phyloP scores from a whole-genome alignment of 139 green algal genomes.

The Chlamydomonas schloesseri region DNA sequence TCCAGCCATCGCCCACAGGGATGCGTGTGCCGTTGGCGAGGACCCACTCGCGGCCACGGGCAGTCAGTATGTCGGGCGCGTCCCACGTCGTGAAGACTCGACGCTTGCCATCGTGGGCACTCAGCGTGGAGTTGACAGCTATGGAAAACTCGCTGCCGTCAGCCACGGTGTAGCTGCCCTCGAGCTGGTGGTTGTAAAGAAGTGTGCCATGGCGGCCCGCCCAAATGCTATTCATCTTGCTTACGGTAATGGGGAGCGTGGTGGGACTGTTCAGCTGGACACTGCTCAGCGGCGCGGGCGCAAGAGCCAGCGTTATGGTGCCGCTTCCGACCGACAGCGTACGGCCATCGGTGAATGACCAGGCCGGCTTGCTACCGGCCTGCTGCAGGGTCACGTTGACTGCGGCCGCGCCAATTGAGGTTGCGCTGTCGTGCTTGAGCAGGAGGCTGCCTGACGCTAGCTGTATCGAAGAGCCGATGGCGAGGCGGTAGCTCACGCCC shows the following conservation, averaged over 20 bases:
- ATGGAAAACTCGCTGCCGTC: not conserved
- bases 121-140: not conserved
- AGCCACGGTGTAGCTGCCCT: not conserved
- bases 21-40: not conserved
- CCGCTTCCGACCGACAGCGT: not conserved
- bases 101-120: not conserved
- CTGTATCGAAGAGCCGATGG: not conserved
- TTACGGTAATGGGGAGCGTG: not conserved
- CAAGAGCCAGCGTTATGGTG: not conserved
- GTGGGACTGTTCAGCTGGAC: not conserved
- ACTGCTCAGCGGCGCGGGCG: not conserved
- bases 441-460: too few species aligned
- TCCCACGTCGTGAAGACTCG: not conserved
- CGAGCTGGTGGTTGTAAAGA: not conserved
- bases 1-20: not conserved
- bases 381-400: too few species aligned
- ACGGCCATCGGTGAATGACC: not conserved
- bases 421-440: too few species aligned
- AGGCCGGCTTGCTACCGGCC: not conserved
- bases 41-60: not conserved
- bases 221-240: not conserved
- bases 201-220: not conserved
- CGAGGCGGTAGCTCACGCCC: not conserved
- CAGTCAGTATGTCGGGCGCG: not conserved
- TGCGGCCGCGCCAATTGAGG: too few species aligned